Conservation (phyloP, 176 grass and related monocot genomes). For the Triticum timopheevii region DNA sequence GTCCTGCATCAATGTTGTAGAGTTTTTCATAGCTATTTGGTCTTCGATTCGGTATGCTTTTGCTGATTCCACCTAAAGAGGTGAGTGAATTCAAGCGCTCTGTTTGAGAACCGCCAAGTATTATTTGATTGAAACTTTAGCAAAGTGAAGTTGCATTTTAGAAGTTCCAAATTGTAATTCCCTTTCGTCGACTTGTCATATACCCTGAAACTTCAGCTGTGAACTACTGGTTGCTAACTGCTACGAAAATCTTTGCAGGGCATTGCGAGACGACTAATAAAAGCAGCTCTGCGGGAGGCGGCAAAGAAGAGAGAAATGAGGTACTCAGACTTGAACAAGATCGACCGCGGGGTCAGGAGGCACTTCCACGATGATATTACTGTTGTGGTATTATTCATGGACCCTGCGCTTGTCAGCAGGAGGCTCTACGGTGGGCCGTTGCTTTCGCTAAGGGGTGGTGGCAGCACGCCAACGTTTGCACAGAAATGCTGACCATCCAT, state of each 20-base stretch:
- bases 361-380: slow-evolving; percentile 67
- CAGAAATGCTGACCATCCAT: slow-evolving; percentile 12
- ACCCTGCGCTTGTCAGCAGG: slow-evolving; percentile 25
- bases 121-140: too few species aligned
- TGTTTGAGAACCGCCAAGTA: too few species aligned
- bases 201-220: not conserved
- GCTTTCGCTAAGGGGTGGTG: slow-evolving; percentile 40
- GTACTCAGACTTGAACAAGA: slow-evolving; percentile 46
- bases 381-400: slow-evolving; percentile 51
- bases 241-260: slow-evolving; percentile 28
- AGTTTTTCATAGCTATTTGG: too few species aligned
- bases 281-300: slow-evolving; percentile 28
- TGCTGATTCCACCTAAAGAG: too few species aligned
- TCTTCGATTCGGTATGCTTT: too few species aligned
- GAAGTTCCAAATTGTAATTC: not conserved
- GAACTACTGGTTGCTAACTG: not conserved
- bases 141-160: too few species aligned
- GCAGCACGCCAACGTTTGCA: not conserved
- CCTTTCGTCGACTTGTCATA: not conserved
- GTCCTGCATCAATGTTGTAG: too few species aligned
- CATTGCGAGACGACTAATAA: slow-evolving; percentile 40
- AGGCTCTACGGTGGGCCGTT: slow-evolving; percentile 29
- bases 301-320: slow-evolving; percentile 48
- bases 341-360: slow-evolving; percentile 37
- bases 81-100: too few species aligned